phyloP scores from a whole-genome alignment of 768 basidiomycete genomes.

The Trametes gibbosa region DNA sequence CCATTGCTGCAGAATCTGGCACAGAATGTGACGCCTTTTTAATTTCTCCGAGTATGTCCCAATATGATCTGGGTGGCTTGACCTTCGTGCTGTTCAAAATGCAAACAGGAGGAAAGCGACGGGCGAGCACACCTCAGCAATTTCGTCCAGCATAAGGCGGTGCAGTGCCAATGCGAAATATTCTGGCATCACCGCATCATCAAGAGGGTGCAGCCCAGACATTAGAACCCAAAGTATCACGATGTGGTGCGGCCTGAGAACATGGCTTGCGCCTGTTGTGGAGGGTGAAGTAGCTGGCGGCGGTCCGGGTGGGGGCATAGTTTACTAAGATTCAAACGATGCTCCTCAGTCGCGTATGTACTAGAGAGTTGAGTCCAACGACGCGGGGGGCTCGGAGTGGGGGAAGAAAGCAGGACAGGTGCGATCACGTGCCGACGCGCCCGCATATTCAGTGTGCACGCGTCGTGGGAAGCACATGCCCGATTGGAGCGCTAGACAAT shows the following conservation, averaged over 20 bases:
- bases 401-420: not conserved
- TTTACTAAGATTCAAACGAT: not conserved
- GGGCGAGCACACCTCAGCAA: constrained; percentile 53
- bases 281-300: constrained; percentile 37
- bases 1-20: not conserved
- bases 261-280: constrained; percentile 57
- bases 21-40: constrained; percentile 5
- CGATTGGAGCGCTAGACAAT: not conserved
- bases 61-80: constrained; percentile 56
- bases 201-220: constrained; percentile 38
- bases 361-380: not conserved
- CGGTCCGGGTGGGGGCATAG: not conserved
- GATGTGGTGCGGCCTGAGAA: constrained; percentile 76
- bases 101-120: not conserved
- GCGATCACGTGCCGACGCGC: constrained; percentile 4
- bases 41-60: constrained; percentile 16
- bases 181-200: constrained; percentile 48
- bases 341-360: not conserved
- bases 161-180: constrained; percentile 61
- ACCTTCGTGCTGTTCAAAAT: constrained; percentile 41
- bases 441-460: not conserved
- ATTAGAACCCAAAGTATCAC: constrained; percentile 62
- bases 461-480: constrained; percentile 10
- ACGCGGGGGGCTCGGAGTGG: not conserved
- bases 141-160: constrained; percentile 65